These are phyloP conservation scores for Aspergillus fumigatiaffinis DNA, from an alignment of 2,329 filamentous ascomycete genomes.

Conservation along the genomic window DNA sequence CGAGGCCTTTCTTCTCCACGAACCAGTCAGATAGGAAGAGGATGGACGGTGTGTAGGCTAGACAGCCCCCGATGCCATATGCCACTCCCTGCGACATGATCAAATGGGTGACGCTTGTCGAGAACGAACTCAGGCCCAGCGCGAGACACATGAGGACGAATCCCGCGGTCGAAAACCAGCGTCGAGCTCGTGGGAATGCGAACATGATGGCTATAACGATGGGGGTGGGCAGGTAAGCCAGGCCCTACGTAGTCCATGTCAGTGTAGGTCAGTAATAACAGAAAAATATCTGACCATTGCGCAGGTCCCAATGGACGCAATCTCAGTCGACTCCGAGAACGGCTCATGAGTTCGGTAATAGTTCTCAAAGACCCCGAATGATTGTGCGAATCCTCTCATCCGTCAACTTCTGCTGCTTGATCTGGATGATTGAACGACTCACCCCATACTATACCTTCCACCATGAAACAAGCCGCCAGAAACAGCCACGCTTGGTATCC, in stretches of 20 bases:
- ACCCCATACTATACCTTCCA: slow-evolving; percentile 56
- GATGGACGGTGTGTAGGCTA: slow-evolving; percentile 47
- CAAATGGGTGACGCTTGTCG: slow-evolving; percentile 19
- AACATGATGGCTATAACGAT: slow-evolving; percentile 18
- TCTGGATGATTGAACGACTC: slow-evolving; percentile 6
- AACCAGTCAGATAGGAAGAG: slow-evolving; percentile 51
- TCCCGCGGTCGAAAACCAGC: slow-evolving; percentile 20
- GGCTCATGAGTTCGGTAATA: slow-evolving; percentile 27
- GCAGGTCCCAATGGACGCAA: slow-evolving; percentile 32
- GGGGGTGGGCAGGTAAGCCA: slow-evolving; percentile 23
- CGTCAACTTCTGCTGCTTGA: not conserved
- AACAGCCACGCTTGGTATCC: slow-evolving; percentile 45
- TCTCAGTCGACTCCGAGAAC: slow-evolving; percentile 20
- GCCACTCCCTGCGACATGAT: slow-evolving; percentile 25
- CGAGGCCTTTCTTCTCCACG: slow-evolving; percentile 43
- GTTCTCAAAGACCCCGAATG: slow-evolving; percentile 31
- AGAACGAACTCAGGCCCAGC: slow-evolving; percentile 23
- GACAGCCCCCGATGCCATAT: slow-evolving; percentile 45
- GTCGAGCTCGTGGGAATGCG: slow-evolving; percentile 14
- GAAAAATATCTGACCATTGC: slow-evolving; percentile 17
- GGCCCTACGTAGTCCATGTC: slow-evolving; percentile 11
- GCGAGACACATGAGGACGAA: slow-evolving; percentile 21
- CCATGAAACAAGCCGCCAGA: slow-evolving; percentile 47
- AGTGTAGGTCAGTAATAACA: rapidly evolving
- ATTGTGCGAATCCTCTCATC: slow-evolving; percentile 15